Conservation (phyloP, 1,139 yeast genomes). For the Magnusiomyces ingens region DNA sequence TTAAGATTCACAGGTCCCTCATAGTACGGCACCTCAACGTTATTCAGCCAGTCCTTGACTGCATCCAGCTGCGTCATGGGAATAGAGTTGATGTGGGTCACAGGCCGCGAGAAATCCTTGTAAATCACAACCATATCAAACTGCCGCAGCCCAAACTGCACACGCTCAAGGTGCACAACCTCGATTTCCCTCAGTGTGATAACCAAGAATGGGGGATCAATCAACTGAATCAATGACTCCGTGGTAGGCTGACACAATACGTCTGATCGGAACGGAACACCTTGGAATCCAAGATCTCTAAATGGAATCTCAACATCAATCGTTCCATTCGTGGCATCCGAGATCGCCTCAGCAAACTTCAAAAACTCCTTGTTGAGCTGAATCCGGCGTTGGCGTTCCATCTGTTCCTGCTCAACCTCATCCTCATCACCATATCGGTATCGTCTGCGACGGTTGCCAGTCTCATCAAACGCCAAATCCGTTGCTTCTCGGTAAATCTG, state of each 20-base stretch:
- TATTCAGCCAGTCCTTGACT: constrained; percentile 92
- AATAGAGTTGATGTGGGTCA: constrained; percentile 87
- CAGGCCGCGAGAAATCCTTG: constrained; percentile 82
- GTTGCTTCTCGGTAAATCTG: constrained; percentile 96
- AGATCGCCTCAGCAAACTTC: constrained; percentile 80
- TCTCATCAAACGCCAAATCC: constrained; percentile 94
- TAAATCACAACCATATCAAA: constrained; percentile 93
- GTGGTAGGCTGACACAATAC: constrained; percentile 96
- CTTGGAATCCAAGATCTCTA: constrained; percentile 93
- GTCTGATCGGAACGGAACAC: constrained; percentile 94
- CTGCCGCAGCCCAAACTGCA: constrained; percentile 92
- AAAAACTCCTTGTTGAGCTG: constrained; percentile 88
- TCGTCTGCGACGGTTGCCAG: constrained; percentile 85
- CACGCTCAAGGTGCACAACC: constrained; percentile 92
- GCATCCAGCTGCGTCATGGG: constrained; percentile 91
- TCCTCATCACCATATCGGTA: constrained; percentile 97
- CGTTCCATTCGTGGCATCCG: constrained; percentile 67
- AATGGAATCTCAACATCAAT: constrained; percentile 90
- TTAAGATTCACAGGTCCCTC: constrained; percentile 95
- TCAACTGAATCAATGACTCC: constrained; percentile 87
- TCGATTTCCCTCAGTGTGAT: constrained; percentile 89
- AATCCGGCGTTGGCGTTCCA: constrained; percentile 88
- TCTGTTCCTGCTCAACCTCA: constrained; percentile 97
- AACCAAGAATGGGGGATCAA: constrained; percentile 93
- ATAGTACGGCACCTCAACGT: constrained; percentile 88